A percentile compares a stretch with the other conserved stretches of the same genome.
Evolutionary conservation across 495 filamentous ascomycete genomes (phyloP).

Genomic region (Penicillium pancosmium): DNA sequence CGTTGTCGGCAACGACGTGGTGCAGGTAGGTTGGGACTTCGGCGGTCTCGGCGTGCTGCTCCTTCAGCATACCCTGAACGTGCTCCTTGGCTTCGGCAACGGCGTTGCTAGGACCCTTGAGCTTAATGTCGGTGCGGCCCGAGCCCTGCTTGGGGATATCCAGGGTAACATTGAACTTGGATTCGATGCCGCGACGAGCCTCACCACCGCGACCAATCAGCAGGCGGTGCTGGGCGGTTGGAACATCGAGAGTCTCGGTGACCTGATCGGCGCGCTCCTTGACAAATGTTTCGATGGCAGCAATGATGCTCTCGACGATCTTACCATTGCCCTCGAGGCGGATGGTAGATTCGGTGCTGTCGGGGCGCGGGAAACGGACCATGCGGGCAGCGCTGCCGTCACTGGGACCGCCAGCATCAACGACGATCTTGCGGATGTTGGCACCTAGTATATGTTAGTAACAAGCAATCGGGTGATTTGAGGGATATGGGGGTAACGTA

Average conservation of each 20-base stretch:
- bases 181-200: slow-evolving; percentile 80
- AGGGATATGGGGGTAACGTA: slow-evolving; percentile 47
- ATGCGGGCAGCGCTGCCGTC: slow-evolving; percentile 80
- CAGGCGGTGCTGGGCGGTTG: slow-evolving; percentile 82
- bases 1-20: slow-evolving; percentile 83
- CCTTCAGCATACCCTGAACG: slow-evolving; percentile 77
- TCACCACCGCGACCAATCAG: slow-evolving; percentile 93
- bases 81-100: slow-evolving; percentile 86
- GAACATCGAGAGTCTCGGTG: slow-evolving; percentile 74
- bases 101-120: slow-evolving; percentile 73
- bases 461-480: background rate
- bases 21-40: slow-evolving; percentile 79
- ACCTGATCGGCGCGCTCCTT: slow-evolving; percentile 77
- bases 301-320: slow-evolving; percentile 87
- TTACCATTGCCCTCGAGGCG: slow-evolving; percentile 79
- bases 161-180: slow-evolving; percentile 83
- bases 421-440: slow-evolving; percentile 83
- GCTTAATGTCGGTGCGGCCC: slow-evolving; percentile 71
- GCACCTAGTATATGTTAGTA: slow-evolving; percentile 64
- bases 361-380: slow-evolving; percentile 87
- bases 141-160: slow-evolving; percentile 85
- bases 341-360: slow-evolving; percentile 76
- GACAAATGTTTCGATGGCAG: slow-evolving; percentile 77
- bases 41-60: slow-evolving; percentile 83
- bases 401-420: slow-evolving; percentile 84